These are phyloP conservation scores for Clathrus columnatus DNA, from an alignment of 768 basidiomycete genomes.

Conservation along the genomic window DNA sequence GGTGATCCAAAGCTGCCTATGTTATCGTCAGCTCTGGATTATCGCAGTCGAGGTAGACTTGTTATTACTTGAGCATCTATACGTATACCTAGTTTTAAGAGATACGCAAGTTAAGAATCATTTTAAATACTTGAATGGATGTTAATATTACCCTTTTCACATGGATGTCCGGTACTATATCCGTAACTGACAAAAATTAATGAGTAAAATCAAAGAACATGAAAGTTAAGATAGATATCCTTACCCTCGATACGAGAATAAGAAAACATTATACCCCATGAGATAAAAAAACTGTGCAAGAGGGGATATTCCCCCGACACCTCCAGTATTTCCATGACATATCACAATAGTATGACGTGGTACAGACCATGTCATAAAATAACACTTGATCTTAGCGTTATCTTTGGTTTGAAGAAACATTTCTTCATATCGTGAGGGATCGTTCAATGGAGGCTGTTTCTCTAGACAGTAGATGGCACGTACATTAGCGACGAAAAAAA, in stretches of 20 bases:
- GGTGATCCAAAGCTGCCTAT: neutral
- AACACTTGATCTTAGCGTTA: neutral
- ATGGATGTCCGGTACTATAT: neutral
- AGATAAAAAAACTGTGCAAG: neutral
- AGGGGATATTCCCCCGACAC: neutral
- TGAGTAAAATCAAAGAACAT: neutral
- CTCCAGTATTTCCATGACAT: neutral
- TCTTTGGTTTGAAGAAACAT: neutral
- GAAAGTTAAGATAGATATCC: neutral
- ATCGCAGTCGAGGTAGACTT: neutral
- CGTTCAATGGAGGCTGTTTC: neutral
- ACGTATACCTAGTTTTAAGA: neutral
- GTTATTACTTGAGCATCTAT: neutral
- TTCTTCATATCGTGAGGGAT: neutral
- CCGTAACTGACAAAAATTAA: neutral
- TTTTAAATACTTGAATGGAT: neutral
- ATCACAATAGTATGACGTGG: neutral
- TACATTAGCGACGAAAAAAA: neutral
- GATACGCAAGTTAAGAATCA: neutral
- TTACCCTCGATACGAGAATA: neutral
- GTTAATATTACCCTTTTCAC: neutral
- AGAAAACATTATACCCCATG: neutral
- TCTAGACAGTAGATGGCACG: neutral
- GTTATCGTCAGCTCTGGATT: neutral
- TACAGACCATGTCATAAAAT: neutral